Base-by-base conservation (phyloP, 2,329 filamentous ascomycete genomes). In the Fusarium sp. region DNA sequence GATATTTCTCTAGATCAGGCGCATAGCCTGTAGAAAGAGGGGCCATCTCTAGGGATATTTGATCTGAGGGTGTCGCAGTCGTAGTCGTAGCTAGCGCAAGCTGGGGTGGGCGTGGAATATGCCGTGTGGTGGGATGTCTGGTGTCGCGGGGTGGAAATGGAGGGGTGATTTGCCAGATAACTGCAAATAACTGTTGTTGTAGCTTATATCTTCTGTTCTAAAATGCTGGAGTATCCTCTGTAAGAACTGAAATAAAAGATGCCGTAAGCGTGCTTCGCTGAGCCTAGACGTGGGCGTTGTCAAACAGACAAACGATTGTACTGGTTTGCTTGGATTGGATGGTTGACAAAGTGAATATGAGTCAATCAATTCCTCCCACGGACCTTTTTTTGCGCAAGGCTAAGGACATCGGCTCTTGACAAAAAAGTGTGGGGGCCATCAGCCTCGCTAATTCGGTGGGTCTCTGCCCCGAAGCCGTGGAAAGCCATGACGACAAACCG, bases 1-100 rank as follows among this genome's bases (percentile, higher is more conserved):
- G 87, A 75, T 94, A 96, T 49, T 91, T 91, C 46, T 90, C 88
- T 68, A 98, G 84, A 72, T 90, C 91, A 43, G 94, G 93, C 79
- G 92, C 90, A 65, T 78, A 78, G 74, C 79, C 79, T 67, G 76
- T 63, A 38, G 76, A 72, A 48, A 72, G 69, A 46, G 79, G 78
- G 58, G 79, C 77, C 80, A 81, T 81, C 53, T 69, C 74, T 70
- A 28, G 15, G 63, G 52, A 33, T 50, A 48, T 7, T 4, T 24
- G 22, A 24, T 43, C 59, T 63, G 53, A 49, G 63, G n/a, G 24
- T 34, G 44, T 63, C 51, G 49, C 45, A 46, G 54, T 60, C 46
- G 39, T 34, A 31, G 58, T 43, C 43, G 60, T 60, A 44, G 53
- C 62, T 67, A 71, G 67, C 65, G 69, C 55, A 53, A 67, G 58